Base-by-base conservation (phyloP, 495 filamentous ascomycete species). In the Penicillium coffeae region DNA sequence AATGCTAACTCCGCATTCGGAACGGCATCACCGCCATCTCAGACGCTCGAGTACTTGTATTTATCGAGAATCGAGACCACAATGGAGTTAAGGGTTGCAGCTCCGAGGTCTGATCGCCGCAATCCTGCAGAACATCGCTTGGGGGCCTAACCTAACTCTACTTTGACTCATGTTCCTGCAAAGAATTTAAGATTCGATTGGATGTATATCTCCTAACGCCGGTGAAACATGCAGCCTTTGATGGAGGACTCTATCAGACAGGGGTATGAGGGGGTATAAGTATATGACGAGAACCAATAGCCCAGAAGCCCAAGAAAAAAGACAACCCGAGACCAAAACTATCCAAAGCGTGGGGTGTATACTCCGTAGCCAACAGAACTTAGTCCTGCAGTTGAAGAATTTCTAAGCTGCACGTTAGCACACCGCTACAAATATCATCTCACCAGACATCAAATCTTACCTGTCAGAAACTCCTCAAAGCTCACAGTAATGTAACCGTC, bases 401-500 rank as follows among this genome's bases (percentile, higher is more conserved):
- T 41, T 74, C 71, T 74, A 47, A n/a, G 40, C 33, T 10, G 3
- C 33, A 7, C 10, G 46, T 58, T 12, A 58, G 51, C 14, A 18
- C 22, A 9, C 8, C 1, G 3, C 27, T 18, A 21, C 2, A 21
- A 33, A 2, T 9, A 22, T 1, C 44, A 27, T 16, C 1, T 22
- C 21, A 38, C 21, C 38, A n/a, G 10, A 45, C 14, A 2, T 44
- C 1, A 21, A 34, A 12, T n/a, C 44, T 59, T 56, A 80, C 77
- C 86, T 14, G 82, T 87, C 63, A 89, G 74, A 61, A 88, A 88
- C 51, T 88, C 84, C 69, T 89, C 86, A 61, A 91, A 91, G 59
- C 85, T 88, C 43, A 91, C 63, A 6, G 86, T 90, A 45, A 91
- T 89, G 60, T 84, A 94, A 25, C 93, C 93, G 70, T 97, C 93